phyloP scores from a whole-genome alignment of 495 filamentous ascomycete genomes.

The Xylaria palmicola region DNA sequence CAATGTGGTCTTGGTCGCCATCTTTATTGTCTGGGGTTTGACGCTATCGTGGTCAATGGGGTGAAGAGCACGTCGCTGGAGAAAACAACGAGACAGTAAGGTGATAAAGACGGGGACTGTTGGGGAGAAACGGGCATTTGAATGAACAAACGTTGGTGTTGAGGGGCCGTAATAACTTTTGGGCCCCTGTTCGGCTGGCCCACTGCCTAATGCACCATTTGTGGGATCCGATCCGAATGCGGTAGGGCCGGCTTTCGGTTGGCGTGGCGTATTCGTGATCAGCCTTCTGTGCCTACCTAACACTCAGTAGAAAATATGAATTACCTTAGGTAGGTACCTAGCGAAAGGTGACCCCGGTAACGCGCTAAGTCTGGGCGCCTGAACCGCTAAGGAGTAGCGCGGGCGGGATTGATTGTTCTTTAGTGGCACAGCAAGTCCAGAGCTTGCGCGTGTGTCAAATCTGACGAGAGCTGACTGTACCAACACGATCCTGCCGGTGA shows the following conservation, averaged over 20 bases:
- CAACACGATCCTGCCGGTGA: constrained; percentile 1
- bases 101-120: background rate
- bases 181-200: background rate
- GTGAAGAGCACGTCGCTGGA: background rate
- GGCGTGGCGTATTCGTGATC: background rate
- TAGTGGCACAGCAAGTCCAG: background rate
- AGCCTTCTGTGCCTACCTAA: too few relatives aligned
- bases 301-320: too few relatives aligned
- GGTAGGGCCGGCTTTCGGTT: constrained; percentile 10
- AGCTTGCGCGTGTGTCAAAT: background rate
- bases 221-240: constrained; percentile 8
- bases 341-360: too few relatives aligned
- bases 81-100: background rate
- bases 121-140: constrained; percentile 7
- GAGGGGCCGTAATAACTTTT: constrained; percentile 6
- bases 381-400: background rate
- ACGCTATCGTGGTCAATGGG: too few relatives aligned
- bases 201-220: background rate
- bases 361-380: too few relatives aligned
- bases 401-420: background rate
- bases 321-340: too few relatives aligned
- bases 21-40: constrained; percentile 28
- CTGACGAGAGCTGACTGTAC: constrained; percentile 8
- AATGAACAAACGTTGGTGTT: constrained; percentile 21
- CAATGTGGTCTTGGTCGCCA: constrained; percentile 66